Evolutionary conservation across 2,329 filamentous ascomycete species (phyloP).

Genomic region (Myotisia sp.): DNA sequence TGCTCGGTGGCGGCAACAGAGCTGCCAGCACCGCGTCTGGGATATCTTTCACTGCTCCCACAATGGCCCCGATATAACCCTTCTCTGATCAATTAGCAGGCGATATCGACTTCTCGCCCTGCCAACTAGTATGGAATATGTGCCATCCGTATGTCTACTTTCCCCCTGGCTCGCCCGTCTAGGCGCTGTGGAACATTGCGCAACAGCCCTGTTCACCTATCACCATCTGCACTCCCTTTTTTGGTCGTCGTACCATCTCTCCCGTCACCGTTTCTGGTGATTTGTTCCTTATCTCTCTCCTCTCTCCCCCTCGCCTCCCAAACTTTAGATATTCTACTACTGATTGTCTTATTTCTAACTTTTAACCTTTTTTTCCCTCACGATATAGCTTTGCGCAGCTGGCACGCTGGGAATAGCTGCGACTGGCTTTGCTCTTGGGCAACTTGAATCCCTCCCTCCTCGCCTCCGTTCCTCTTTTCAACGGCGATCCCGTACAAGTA

Average conservation of each 20-base stretch:
- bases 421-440: slow-evolving; percentile 44
- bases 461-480: slow-evolving; percentile 7
- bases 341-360: too few relatives aligned
- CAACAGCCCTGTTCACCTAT: not conserved
- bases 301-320: too few relatives aligned
- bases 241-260: not conserved
- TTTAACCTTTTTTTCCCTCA: slow-evolving; percentile 9
- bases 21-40: too few relatives aligned
- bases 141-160: slow-evolving; percentile 19
- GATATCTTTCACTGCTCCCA: too few relatives aligned
- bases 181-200: not conserved
- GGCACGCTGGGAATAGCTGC: slow-evolving; percentile 48
- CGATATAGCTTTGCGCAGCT: slow-evolving; percentile 46
- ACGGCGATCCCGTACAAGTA: too few relatives aligned
- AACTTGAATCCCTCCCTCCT: slow-evolving; percentile 26
- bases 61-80: too few relatives aligned
- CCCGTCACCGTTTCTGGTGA: not conserved
- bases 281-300: too few relatives aligned
- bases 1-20: too few relatives aligned
- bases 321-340: too few relatives aligned
- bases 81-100: too few relatives aligned
- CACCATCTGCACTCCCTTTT: not conserved
- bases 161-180: slow-evolving; percentile 1
- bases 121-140: slow-evolving; percentile 18
- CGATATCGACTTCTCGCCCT: not conserved